Percentiles rank a stretch among this genome's conserved stretches.
Conservation (phyloP, 805 yeast genomes). For the Zygosaccharomyces bisporus region DNA sequence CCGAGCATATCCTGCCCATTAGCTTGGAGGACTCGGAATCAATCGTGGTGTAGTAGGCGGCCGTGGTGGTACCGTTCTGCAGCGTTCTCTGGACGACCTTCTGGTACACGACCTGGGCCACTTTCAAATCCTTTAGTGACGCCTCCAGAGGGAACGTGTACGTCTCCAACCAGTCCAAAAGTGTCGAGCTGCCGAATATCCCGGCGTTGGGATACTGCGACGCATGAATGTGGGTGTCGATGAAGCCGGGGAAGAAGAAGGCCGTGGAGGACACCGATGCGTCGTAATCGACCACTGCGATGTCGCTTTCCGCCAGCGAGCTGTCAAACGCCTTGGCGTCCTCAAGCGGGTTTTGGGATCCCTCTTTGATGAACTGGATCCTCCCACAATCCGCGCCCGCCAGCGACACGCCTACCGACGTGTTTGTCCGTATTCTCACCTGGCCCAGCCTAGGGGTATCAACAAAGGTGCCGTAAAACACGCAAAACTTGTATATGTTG, state of each 20-base stretch:
- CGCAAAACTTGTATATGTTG: slow-evolving; percentile 23
- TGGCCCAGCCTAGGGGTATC: slow-evolving; percentile 63
- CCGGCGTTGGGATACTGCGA: slow-evolving; percentile 81
- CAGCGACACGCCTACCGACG: slow-evolving; percentile 56
- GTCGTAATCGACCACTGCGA: slow-evolving; percentile 31
- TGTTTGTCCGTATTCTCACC: slow-evolving; percentile 51
- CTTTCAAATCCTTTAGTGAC: slow-evolving; percentile 48
- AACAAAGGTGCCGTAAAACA: slow-evolving; percentile 66
- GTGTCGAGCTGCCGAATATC: slow-evolving; percentile 77
- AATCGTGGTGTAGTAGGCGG: slow-evolving; percentile 86
- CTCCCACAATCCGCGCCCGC: slow-evolving; percentile 44
- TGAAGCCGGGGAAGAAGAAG: slow-evolving; percentile 79
- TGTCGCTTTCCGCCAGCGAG: slow-evolving; percentile 14
- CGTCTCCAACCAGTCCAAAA: slow-evolving; percentile 82
- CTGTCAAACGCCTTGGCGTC: slow-evolving; percentile 28
- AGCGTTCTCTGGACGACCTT: slow-evolving; percentile 69
- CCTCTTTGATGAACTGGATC: slow-evolving; percentile 32
- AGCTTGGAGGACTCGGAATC: slow-evolving; percentile 71
- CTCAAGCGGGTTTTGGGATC: slow-evolving; percentile 26
- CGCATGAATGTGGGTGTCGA: slow-evolving; percentile 83
- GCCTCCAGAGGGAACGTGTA: slow-evolving; percentile 91
- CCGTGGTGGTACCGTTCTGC: slow-evolving; percentile 82
- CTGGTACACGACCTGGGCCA: slow-evolving; percentile 61
- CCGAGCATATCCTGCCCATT: slow-evolving; percentile 66
- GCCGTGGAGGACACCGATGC: slow-evolving; percentile 19